These are phyloP conservation scores for Trichoderma sp. DNA, from an alignment of 2,329 filamentous ascomycete genomes.

Conservation along the genomic window DNA sequence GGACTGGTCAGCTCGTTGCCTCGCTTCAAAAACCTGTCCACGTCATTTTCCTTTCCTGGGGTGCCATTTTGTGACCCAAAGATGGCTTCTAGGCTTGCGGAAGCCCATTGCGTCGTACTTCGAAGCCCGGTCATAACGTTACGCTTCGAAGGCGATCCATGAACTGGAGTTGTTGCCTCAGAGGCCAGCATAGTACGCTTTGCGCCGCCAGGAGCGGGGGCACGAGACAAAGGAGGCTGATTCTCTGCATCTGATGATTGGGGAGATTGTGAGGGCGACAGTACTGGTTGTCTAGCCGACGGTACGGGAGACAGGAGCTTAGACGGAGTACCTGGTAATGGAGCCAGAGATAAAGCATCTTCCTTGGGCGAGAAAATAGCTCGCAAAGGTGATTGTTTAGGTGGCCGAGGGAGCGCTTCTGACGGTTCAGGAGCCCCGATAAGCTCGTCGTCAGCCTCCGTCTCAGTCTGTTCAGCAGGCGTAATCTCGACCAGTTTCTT, in stretches of 20 bases:
- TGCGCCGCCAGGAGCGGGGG: conserved; percentile 50
- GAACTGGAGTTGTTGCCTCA: conserved; percentile 51
- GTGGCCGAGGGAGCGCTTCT: conserved; percentile 22
- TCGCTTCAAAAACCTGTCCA: conserved; percentile 54
- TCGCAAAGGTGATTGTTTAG: conserved; percentile 2
- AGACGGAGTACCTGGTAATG: conserved; percentile 50
- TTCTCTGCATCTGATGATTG: conserved; percentile 84
- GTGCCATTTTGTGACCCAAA: conserved; percentile 55
- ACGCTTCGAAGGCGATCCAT: conserved; percentile 64
- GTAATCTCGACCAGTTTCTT: conserved; percentile 37
- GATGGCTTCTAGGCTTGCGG: conserved; percentile 75
- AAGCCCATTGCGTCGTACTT: conserved; percentile 67
- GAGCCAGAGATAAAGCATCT: conserved; percentile 28
- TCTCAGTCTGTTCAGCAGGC: conserved; percentile 14
- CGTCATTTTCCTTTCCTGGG: conserved; percentile 57
- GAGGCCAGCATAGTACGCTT: conserved; percentile 55
- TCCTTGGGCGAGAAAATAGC: conserved; percentile 12
- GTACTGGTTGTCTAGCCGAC: conserved; percentile 56
- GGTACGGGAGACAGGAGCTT: conserved; percentile 49
- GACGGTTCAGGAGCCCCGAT: conserved; percentile 22
- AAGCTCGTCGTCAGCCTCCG: conserved; percentile 10
- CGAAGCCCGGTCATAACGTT: conserved; percentile 61
- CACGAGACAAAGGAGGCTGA: conserved; percentile 70
- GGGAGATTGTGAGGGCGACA: conserved; percentile 68
- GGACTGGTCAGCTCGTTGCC: conserved; percentile 68